Conservation (phyloP, 257 asterid genomes). For the Jacaranda copaia region DNA sequence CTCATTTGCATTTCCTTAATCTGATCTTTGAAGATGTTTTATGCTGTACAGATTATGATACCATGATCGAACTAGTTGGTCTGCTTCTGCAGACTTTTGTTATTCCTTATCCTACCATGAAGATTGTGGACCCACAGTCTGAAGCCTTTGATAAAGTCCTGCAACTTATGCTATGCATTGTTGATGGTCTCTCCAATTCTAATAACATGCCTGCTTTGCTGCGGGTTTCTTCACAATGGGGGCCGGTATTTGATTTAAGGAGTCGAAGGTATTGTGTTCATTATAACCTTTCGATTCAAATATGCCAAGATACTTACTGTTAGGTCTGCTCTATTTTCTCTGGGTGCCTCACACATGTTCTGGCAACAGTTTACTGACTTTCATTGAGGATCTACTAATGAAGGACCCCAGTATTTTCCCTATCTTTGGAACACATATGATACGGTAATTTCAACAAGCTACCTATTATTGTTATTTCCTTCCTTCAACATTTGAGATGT, state of each 20-base stretch:
- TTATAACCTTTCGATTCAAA: conserved; percentile 31
- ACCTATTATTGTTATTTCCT: conserved; percentile 11
- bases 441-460: conserved; percentile 56
- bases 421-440: conserved; percentile 59
- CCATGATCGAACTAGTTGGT: conserved; percentile 59
- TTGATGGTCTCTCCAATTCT: conserved; percentile 64
- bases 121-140: conserved; percentile 46
- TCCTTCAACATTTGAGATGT: conserved; percentile 16
- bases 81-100: conserved; percentile 62
- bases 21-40: conserved; percentile 32
- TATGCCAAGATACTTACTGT: conserved; percentile 12
- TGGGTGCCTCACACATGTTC: conserved; percentile 32
- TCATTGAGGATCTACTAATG: conserved; percentile 63
- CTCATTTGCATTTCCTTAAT: conserved; percentile 22
- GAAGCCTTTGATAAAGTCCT: conserved; percentile 61
- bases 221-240: conserved; percentile 62
- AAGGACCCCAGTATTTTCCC: conserved; percentile 57
- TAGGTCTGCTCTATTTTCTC: conserved; percentile 25
- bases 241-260: conserved; percentile 63
- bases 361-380: conserved; percentile 66
- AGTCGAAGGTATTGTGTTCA: conserved; percentile 66
- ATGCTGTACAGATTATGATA: conserved; percentile 58
- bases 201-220: conserved; percentile 49
- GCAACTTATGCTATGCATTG: conserved; percentile 65
- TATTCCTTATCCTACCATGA: conserved; percentile 45